These are phyloP conservation scores for Ophiostoma tasmaniense DNA, from an alignment of 2,329 filamentous ascomycete genomes.

Conservation along the genomic window DNA sequence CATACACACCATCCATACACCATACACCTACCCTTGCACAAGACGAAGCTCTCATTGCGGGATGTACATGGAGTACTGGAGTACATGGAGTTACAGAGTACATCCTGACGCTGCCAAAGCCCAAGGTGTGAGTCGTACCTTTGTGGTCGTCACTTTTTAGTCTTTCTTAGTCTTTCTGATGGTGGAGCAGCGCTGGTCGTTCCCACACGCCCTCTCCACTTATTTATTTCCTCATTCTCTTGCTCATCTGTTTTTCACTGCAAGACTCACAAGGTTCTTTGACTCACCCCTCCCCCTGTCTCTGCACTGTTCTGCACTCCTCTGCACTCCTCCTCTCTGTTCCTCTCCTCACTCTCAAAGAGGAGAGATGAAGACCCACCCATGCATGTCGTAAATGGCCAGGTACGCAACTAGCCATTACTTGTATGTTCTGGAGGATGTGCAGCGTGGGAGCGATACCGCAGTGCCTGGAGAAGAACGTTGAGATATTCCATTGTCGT, in stretches of 20 bases:
- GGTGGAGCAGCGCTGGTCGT: not conserved
- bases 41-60: conserved; percentile 7
- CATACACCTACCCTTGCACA: conserved; percentile 6
- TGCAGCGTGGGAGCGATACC: not conserved
- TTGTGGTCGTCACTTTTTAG: not conserved
- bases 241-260: conserved; percentile 6
- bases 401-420: conserved; percentile 12
- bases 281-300: not conserved
- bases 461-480: not conserved
- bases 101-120: not conserved
- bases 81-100: not conserved
- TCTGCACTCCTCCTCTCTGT: too few relatives aligned
- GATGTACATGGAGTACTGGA: not conserved
- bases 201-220: conserved; percentile 7
- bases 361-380: conserved; percentile 10
- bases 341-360: too few relatives aligned
- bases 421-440: not conserved
- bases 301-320: not conserved
- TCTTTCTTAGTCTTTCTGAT: not conserved
- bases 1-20: not conserved
- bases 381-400: conserved; percentile 17
- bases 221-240: conserved; percentile 8
- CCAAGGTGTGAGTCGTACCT: conserved; percentile 1
- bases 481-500: not conserved
- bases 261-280: not conserved